Base-by-base conservation (phyloP, 495 filamentous ascomycete species). In the Penicillium ochrochloron region DNA sequence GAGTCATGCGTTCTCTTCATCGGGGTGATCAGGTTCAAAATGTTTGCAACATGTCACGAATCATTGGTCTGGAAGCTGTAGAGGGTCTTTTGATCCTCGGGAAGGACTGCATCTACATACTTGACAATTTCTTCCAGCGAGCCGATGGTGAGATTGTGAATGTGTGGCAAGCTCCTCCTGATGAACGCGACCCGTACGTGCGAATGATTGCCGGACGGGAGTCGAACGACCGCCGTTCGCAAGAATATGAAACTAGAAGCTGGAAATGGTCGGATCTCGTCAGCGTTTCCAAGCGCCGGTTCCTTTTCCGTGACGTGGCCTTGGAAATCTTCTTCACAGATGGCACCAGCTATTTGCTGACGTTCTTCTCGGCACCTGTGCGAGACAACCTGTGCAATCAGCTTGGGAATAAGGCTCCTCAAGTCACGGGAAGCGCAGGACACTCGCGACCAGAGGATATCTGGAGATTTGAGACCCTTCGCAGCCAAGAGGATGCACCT, bases 301-400 rank as follows among this genome's bases (percentile, higher is more conserved):
- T 97, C 76, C 80, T 99, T 1, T 97, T 97, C 76, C 90, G 95
- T 27, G 95, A 98, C 73, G 95, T 98, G 41, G 93, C 91, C 0
- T 86, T 98, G 33, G 95, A 99, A 72, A 83, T 97, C 3, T 99
- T 99, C 80, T 99, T 99, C 73, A 90, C 92, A 0, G 96, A 99
- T 78, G 95, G 95, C 12, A 88, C 92, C 50, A 99, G 96, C 77
- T 99, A 97, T 74, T 83, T 99, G 29, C 76, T 99, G 34, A 97
- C 93, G 0, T 88, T 92, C 2, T 89, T 90, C 48, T 91, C 90
- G 37, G 82, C 88, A 1, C 73, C 78, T 41, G 82, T 86, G 62
- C 85, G 96, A 70, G 91, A 98, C 75, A 90, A 91, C 46, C 80
- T 99, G 12, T 91, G 89, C 67, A 82, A 82, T 23, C 90, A 87